phyloP scores from a whole-genome alignment of 2,329 filamentous ascomycete species.

The Chalaropsis ovoidea region DNA sequence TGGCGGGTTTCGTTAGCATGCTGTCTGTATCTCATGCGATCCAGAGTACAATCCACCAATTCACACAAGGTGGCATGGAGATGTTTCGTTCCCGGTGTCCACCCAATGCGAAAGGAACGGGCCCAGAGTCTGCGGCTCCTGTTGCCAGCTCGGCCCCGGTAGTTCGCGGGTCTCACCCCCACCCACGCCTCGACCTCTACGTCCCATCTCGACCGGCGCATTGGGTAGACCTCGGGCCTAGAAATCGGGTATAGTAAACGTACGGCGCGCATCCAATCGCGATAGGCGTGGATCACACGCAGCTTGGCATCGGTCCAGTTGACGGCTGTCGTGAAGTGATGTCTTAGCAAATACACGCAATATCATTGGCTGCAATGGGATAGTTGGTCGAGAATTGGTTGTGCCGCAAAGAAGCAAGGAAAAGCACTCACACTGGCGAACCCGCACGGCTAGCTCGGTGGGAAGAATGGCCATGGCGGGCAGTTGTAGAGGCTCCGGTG shows the following conservation, averaged over 20 bases:
- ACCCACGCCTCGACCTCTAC: background rate
- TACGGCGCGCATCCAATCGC: conserved; percentile 94
- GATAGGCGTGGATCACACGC: conserved; percentile 80
- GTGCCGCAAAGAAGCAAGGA: background rate
- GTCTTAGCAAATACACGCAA: conserved; percentile 33
- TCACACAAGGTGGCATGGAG: no score
- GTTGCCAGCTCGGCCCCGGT: background rate
- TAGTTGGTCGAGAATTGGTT: background rate
- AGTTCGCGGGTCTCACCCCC: background rate
- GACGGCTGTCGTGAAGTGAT: conserved; percentile 48
- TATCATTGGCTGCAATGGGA: background rate
- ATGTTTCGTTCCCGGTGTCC: background rate
- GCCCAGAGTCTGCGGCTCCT: background rate
- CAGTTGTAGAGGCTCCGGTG: conserved; percentile 27
- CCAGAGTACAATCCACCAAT: no score
- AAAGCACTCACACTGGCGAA: conserved; percentile 58
- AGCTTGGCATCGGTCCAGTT: conserved; percentile 82
- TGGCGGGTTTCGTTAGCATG: conserved; percentile 3
- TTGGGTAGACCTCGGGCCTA: background rate
- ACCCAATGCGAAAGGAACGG: background rate
- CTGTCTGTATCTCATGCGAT: no score
- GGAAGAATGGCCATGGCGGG: conserved; percentile 76
- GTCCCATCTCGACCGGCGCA: background rate
- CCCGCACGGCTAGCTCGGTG: conserved; percentile 77
- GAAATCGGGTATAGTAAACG: conserved; percentile 36